Percentiles rank a stretch among this genome's conserved stretches.
Conservation (phyloP, 2,329 filamentous ascomycete genomes). For the Epichloe hybrida region DNA sequence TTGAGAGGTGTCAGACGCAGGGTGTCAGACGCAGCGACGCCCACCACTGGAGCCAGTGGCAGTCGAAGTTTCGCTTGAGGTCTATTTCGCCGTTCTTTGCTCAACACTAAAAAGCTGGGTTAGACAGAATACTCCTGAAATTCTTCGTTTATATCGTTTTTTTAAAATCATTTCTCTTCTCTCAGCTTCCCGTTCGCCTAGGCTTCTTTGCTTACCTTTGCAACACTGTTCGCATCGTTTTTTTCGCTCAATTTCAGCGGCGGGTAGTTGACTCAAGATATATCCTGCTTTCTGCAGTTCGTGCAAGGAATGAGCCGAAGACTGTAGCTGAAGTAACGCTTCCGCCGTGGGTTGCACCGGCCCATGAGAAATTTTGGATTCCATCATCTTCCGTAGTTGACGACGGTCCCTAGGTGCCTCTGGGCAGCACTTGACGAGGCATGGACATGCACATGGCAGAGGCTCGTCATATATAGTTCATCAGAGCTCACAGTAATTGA, state of each 20-base stretch:
- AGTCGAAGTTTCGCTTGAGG: background rate
- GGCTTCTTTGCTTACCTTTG: conserved; percentile 9
- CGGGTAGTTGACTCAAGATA: conserved; percentile 13
- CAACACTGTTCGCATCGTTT: conserved; percentile 16
- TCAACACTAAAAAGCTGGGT: background rate
- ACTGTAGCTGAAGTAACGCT: conserved; percentile 10
- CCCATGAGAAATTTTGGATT: conserved; percentile 1
- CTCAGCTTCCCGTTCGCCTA: background rate
- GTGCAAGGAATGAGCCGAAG: conserved; percentile 8
- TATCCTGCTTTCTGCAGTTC: conserved; percentile 15
- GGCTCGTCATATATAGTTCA: background rate
- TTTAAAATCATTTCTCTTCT: background rate
- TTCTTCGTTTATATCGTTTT: background rate
- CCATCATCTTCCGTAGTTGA: background rate
- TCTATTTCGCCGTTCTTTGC: background rate
- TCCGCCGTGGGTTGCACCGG: conserved; percentile 10
- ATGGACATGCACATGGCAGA: background rate
- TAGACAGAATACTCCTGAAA: background rate
- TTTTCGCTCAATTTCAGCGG: conserved; percentile 17
- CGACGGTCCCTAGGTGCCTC: background rate
- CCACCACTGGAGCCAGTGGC: background rate
- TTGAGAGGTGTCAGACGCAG: background rate
- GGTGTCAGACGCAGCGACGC: background rate
- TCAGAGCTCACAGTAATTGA: background rate
- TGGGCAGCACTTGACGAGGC: background rate